phyloP scores from a whole-genome alignment of 2,329 filamentous ascomycete genomes.

The Fusarium beomiforme region DNA sequence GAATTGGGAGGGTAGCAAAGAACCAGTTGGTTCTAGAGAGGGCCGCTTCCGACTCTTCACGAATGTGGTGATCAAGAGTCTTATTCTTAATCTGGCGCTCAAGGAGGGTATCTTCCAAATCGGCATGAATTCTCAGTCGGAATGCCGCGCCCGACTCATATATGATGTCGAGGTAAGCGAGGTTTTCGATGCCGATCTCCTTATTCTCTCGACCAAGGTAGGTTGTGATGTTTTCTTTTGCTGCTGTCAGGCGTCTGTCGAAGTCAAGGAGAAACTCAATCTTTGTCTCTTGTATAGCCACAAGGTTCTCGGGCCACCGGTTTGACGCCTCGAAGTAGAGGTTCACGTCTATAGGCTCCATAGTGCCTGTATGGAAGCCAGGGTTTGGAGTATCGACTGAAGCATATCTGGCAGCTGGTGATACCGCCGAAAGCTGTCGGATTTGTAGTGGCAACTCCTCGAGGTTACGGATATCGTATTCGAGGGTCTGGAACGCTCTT shows the following conservation, averaged over 20 bases:
- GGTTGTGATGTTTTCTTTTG: constrained; percentile 69
- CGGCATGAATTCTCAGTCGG: constrained; percentile 87
- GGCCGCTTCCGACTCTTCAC: constrained; percentile 75
- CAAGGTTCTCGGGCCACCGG: constrained; percentile 92
- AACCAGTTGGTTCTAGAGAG: constrained; percentile 76
- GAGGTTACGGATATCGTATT: constrained; percentile 79
- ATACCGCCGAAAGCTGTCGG: constrained; percentile 79
- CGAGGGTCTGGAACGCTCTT: constrained; percentile 76
- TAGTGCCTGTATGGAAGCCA: constrained; percentile 55
- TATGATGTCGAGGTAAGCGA: constrained; percentile 83
- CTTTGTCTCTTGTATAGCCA: constrained; percentile 93
- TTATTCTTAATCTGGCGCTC: constrained; percentile 83
- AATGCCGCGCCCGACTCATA: constrained; percentile 79
- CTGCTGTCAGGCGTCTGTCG: constrained; percentile 72
- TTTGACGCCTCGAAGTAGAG: constrained; percentile 94
- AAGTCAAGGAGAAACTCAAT: constrained; percentile 87
- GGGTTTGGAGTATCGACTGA: constrained; percentile 61
- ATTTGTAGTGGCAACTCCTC: constrained; percentile 89
- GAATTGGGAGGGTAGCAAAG: constrained; percentile 77
- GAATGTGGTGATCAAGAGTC: constrained; percentile 68
- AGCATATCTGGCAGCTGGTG: constrained; percentile 77
- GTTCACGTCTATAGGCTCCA: constrained; percentile 76
- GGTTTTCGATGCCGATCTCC: constrained; percentile 74
- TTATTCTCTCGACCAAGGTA: constrained; percentile 85
- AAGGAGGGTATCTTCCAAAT: constrained; percentile 83